phyloP scores from a whole-genome alignment of 176 grass and related monocot species.

The Rhynchospora tenuis region DNA sequence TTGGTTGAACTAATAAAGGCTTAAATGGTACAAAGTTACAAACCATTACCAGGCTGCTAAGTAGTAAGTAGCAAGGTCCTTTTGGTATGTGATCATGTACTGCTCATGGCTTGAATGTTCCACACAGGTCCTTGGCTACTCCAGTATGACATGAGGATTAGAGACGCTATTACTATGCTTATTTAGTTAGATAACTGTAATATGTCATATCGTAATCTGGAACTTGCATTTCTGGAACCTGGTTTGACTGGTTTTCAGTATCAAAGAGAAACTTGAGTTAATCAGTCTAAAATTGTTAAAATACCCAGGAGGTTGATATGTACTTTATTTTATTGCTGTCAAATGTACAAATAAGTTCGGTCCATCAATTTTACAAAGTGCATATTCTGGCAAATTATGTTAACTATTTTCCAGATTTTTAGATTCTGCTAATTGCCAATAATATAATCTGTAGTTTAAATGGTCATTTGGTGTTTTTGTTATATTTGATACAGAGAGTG shows the following conservation, averaged over 20 bases:
- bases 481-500: slow-evolving; percentile 42
- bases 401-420: slow-evolving; percentile 1
- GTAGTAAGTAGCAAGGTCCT: background rate
- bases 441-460: slow-evolving; percentile 23
- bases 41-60: background rate
- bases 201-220: background rate
- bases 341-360: background rate
- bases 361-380: slow-evolving; percentile 1
- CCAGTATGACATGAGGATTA: background rate
- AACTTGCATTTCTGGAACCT: background rate
- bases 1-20: background rate
- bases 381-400: slow-evolving; percentile 4
- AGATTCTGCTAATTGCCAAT: background rate
- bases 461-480: slow-evolving; percentile 8
- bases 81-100: background rate
- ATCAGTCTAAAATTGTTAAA: background rate
- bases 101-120: background rate
- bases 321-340: background rate
- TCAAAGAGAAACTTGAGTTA: background rate
- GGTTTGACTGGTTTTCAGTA: background rate
- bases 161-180: background rate
- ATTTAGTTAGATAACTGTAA: background rate
- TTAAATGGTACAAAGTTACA: background rate
- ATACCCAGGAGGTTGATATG: background rate
- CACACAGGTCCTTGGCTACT: background rate